Base-by-base conservation (phyloP, 345 rosid species). In the rapeseed (Brassica napus) region DNA sequence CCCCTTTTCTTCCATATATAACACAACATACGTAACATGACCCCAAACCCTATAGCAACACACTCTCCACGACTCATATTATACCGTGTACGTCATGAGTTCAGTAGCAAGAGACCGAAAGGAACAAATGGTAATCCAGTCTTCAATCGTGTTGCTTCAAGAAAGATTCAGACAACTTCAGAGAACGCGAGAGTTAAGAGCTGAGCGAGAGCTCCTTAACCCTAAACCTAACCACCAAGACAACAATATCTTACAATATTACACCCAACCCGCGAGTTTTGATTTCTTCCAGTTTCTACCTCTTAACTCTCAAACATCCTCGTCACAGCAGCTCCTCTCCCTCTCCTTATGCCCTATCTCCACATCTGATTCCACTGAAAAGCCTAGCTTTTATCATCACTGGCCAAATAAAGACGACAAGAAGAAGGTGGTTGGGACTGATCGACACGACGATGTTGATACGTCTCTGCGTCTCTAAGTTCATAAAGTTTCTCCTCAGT, bases 381-480 rank as follows among this genome's bases (percentile, higher is more conserved):
- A 74, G 79, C 78, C 82, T 61, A 74, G 82, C 75, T 52, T 74
- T 34, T 79, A 75, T 74, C 82, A 79, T 69, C 75, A 74, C 6
- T 74, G 74, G 82, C 71, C 82, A 61, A 79, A 52, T 16, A 79
- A 74, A 69, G 82, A 79, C 18, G 75, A 79, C 9, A 77, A 74
- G 28, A 79, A 47, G 78, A 65, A 57, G 76, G 76, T 75, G 32
- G 44, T 79, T 71, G 80, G 83, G 26, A 65, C 76, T 71, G 80
- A 75, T 70, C 83, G 83, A 58, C 64, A 65, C 68, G 76, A 82
- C 70, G 89, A 87, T 37, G 85, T 90, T 3, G 94, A 90, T 73
- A 90, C 94, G 49, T 90, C 94, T 83, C 92, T 90, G 70, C 94
- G 87, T 83, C 89, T 90, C 85, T 90, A 78, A 71, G 68, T 26